phyloP scores from a whole-genome alignment of 352 stramenopile genomes.

The Nothophytophthora sp. region DNA sequence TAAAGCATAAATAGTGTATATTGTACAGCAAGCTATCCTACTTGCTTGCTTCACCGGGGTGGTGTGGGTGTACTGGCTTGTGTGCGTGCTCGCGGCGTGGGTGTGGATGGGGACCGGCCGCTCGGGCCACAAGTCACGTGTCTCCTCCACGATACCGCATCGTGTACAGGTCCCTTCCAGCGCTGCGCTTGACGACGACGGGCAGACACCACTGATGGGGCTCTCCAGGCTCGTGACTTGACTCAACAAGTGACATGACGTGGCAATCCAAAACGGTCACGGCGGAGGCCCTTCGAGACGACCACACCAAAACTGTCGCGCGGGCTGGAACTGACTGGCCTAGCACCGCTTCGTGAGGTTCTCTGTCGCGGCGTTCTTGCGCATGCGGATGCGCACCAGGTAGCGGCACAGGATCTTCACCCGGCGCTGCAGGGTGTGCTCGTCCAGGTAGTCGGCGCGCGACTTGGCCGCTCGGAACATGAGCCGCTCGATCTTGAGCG shows the following conservation, averaged over 20 bases:
- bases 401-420: constrained; percentile 56
- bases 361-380: constrained; percentile 52
- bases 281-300: too few species aligned
- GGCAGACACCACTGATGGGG: too few species aligned
- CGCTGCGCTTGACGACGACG: too few species aligned
- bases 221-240: too few species aligned
- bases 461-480: constrained; percentile 57
- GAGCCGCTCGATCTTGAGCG: constrained; percentile 66
- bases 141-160: too few species aligned
- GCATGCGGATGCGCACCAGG: constrained; percentile 57
- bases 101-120: too few species aligned
- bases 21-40: constrained; percentile 17
- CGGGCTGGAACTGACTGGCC: neutral
- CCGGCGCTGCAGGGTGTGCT: constrained; percentile 43
- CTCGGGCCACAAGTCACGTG: too few species aligned
- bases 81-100: neutral
- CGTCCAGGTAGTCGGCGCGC: constrained; percentile 53
- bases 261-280: too few species aligned
- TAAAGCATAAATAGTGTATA: constrained; percentile 18
- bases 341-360: constrained; percentile 17
- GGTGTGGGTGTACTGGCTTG: too few species aligned
- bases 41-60: constrained; percentile 9
- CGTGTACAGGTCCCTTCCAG: too few species aligned
- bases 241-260: too few species aligned
- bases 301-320: constrained; percentile 1